Base-by-base conservation (phyloP, 805 yeast genomes). In the Pichia cephalocereana region DNA sequence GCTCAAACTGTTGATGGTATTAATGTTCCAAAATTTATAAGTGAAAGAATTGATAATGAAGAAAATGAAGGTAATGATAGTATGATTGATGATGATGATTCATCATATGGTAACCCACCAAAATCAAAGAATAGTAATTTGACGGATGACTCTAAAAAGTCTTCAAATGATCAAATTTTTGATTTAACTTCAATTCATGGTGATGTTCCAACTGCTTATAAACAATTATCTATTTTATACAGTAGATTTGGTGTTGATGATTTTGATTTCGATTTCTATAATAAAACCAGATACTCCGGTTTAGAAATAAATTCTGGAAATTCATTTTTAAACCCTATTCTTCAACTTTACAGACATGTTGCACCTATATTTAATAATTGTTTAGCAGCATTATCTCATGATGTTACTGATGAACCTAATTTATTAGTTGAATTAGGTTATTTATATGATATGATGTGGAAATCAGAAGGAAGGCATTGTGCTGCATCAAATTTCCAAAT, bases 161-260 rank as follows among this genome's bases (percentile, higher is more conserved):
- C 37, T 15, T n/a, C 44, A 8, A 17, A 47, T 43, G 43, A 54
- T 26, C 46, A 53, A 39, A 52, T 61, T 0, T 70, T 71, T 42
- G 68, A 62, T 11, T 62, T 57, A 44, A 66, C 59, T 26, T 54
- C 66, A 2, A 34, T 54, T 1, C 57, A 67, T 48, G 69, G 75
- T 57, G 60, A 66, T 36, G 71, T 80, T 1, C 96, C 96, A 1
- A 82, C 82, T 46, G 85, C 90, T 36, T 91, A 83, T 67, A 70
- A 80, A 39, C 79, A 81, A 56, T 70, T 87, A 42, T 85, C 83
- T 51, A 86, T 91, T 46, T 76, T 83, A 40, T 91, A 90, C 64
- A 85, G 95, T 48, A 82, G 79, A 57, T 91, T 88, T 64, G 99
- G 99, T 28, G 89, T 93, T 31, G 88, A 84, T 56, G 96, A 89